Evolutionary conservation across 805 yeast species (phyloP).

Genomic region (Candida silvicultrix): DNA sequence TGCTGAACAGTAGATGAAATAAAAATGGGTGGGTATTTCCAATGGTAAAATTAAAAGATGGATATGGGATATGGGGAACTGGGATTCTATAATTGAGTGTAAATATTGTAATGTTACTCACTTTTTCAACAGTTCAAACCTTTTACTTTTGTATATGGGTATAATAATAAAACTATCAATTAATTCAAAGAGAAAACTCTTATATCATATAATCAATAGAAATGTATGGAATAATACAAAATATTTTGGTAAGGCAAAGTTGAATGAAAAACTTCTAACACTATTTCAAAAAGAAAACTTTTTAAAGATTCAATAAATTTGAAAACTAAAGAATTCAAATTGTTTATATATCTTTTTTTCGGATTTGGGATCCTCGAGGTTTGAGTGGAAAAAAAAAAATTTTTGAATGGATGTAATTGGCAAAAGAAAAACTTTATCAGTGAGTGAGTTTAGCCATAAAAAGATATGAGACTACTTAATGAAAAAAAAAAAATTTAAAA

Average conservation of each 20-base stretch:
- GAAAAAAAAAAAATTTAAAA: no score
- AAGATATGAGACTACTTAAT: neutral
- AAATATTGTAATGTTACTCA: neutral
- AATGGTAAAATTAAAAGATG: neutral
- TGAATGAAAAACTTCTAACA: neutral
- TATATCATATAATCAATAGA: neutral
- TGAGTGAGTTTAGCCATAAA: neutral
- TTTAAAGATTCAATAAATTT: neutral
- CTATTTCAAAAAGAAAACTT: neutral
- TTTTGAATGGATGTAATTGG: slow-evolving; percentile 4
- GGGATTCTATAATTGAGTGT: no score
- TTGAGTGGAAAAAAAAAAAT: slow-evolving; percentile 1
- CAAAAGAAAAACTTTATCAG: slow-evolving; percentile 8
- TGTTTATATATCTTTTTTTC: neutral
- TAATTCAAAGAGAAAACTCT: neutral
- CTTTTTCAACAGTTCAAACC: neutral
- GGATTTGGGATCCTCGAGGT: slow-evolving; percentile 1
- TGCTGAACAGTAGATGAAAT: neutral
- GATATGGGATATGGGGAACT: no score
- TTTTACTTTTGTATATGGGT: slow-evolving; percentile 1
- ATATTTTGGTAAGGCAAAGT: neutral
- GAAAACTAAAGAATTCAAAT: neutral
- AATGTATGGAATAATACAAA: neutral
- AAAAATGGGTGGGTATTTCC: neutral
- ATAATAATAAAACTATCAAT: neutral